A percentile compares a stretch with the other conserved stretches of the same genome.
Evolutionary conservation across 2,329 filamentous ascomycete genomes (phyloP).

Genomic region (Fusarium hostae): DNA sequence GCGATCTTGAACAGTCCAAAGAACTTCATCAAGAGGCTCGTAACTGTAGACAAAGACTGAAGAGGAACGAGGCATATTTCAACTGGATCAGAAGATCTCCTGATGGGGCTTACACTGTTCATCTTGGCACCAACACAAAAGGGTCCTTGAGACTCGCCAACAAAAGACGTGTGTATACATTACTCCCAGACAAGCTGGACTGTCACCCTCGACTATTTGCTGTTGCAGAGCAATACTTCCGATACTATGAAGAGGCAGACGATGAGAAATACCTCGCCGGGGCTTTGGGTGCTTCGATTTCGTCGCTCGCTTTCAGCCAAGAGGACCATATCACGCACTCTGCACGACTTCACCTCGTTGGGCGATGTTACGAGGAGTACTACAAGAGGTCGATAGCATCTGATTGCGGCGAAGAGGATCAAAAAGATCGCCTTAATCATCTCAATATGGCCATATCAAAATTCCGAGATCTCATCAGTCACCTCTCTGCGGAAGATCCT

Average conservation of each 20-base stretch:
- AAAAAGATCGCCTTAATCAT: fast-evolving
- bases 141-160: fast-evolving
- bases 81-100: fast-evolving
- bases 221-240: fast-evolving
- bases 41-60: fast-evolving
- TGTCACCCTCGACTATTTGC: background rate
- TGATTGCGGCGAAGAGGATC: fast-evolving
- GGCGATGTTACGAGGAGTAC: background rate
- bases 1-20: background rate
- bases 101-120: background rate
- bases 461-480: background rate
- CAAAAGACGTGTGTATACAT: background rate
- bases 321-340: background rate
- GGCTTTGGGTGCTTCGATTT: background rate
- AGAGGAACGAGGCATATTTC: fast-evolving
- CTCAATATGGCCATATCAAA: background rate
- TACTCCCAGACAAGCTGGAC: background rate
- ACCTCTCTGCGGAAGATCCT: background rate
- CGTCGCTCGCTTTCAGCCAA: background rate
- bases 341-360: background rate
- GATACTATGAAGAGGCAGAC: fast-evolving
- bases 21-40: background rate
- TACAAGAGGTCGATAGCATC: background rate
- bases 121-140: background rate
- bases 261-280: background rate